These are phyloP conservation scores for Andrographis paniculata DNA, from an alignment of 305 asterid species.

Conservation along the genomic window DNA sequence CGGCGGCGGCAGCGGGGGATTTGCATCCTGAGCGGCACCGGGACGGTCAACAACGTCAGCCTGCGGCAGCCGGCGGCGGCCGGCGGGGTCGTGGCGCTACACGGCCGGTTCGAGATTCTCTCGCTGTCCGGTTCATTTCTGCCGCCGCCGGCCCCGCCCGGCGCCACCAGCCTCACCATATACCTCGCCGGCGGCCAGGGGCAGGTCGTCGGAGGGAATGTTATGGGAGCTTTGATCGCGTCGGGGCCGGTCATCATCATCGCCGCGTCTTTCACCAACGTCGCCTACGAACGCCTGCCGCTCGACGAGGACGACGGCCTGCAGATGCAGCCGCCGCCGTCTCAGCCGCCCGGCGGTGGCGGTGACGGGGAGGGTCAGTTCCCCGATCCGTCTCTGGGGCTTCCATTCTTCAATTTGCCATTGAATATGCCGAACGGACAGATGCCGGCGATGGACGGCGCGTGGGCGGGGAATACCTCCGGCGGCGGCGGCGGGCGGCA, in stretches of 20 bases:
- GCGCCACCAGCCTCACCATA: conserved; percentile 71
- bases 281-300: conserved; percentile 78
- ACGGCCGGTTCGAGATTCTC: conserved; percentile 73
- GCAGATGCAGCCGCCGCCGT: conserved; percentile 42
- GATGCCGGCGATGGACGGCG: conserved; percentile 48
- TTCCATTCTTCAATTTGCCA: conserved; percentile 44
- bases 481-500: conserved; percentile 36
- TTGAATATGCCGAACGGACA: conserved; percentile 32
- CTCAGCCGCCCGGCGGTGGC: conserved; percentile 27
- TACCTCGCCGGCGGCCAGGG: conserved; percentile 83
- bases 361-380: conserved; percentile 24
- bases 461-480: conserved; percentile 51
- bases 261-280: conserved; percentile 80
- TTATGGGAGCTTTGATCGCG: conserved; percentile 70
- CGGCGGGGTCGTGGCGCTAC: conserved; percentile 63
- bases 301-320: conserved; percentile 50
- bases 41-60: conserved; percentile 71
- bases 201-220: conserved; percentile 89
- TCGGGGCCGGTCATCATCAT: conserved; percentile 73
- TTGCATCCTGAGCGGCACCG: conserved; percentile 68
- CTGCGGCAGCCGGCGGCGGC: conserved; percentile 66
- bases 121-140: conserved; percentile 79
- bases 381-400: conserved; percentile 37
- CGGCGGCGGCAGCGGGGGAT: conserved; percentile 67
- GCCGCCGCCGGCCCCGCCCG: conserved; percentile 92